Evolutionary conservation across 495 filamentous ascomycete genomes (phyloP).

Genomic region (Penicillium salamii): DNA sequence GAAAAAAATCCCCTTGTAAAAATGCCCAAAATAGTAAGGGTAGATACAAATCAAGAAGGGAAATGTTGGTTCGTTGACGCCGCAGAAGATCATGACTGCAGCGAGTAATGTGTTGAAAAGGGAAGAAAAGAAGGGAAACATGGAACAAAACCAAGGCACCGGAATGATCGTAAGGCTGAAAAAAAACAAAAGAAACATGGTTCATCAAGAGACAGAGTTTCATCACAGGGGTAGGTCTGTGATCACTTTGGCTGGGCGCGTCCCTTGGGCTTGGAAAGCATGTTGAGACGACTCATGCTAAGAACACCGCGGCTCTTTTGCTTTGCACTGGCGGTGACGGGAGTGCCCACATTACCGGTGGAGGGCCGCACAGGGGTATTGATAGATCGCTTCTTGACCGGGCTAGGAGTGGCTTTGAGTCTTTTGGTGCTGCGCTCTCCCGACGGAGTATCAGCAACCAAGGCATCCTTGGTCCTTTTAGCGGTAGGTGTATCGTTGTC

Average conservation of each 20-base stretch:
- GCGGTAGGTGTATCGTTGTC: constrained; percentile 49
- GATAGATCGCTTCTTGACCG: constrained; percentile 33
- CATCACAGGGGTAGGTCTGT: constrained; percentile 13
- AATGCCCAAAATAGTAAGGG: too few relatives aligned
- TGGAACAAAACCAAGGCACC: neutral
- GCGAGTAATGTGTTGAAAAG: neutral
- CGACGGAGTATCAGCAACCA: constrained; percentile 30
- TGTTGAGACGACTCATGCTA: constrained; percentile 49
- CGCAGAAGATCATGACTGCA: constrained; percentile 10
- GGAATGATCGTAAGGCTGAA: constrained; percentile 2
- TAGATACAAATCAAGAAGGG: constrained; percentile 20
- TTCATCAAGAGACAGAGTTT: neutral
- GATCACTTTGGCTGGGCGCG: constrained; percentile 20
- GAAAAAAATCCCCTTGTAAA: constrained; percentile 5
- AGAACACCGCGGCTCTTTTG: constrained; percentile 36
- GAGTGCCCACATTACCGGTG: constrained; percentile 33
- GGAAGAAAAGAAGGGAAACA: neutral
- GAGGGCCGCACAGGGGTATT: constrained; percentile 34
- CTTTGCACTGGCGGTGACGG: constrained; percentile 34
- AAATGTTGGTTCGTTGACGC: constrained; percentile 5
- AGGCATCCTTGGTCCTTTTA: constrained; percentile 41
- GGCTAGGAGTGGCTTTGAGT: constrained; percentile 39
- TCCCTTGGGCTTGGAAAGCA: constrained; percentile 50
- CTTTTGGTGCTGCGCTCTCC: constrained; percentile 44
- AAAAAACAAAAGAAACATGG: neutral